A percentile compares a stretch with the other conserved stretches of the same genome.
Evolutionary conservation across 164 flowering plant genomes (phyloP).

Genomic region (Brasenia schreberi): DNA sequence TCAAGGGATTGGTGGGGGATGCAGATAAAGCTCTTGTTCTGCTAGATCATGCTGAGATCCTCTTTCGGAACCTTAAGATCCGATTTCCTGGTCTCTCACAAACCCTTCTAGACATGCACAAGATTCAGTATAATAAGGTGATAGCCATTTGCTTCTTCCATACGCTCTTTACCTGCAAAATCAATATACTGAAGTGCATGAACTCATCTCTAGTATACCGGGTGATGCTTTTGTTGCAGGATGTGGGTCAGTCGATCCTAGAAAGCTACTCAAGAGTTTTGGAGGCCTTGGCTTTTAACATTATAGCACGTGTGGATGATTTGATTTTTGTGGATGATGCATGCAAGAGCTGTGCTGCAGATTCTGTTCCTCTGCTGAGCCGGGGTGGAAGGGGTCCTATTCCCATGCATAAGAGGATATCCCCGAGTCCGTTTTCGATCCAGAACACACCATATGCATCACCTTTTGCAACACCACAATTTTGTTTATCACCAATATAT

Average conservation of each 20-base stretch:
- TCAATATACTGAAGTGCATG: too few relatives aligned
- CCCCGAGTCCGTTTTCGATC: conserved; percentile 31
- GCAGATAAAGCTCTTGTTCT: conserved; percentile 30
- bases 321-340: conserved; percentile 59
- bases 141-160: neutral
- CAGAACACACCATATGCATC: conserved; percentile 27
- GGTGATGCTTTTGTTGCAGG: conserved; percentile 25
- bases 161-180: neutral
- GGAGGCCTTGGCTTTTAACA: conserved; percentile 73
- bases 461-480: conserved; percentile 30
- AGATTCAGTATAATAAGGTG: conserved; percentile 79
- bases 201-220: too few relatives aligned
- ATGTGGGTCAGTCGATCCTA: conserved; percentile 80
- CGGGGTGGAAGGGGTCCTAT: conserved; percentile 18
- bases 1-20: conserved; percentile 42
- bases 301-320: conserved; percentile 69
- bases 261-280: conserved; percentile 85
- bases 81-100: conserved; percentile 73
- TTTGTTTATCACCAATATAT: conserved; percentile 16
- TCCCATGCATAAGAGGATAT: conserved; percentile 31
- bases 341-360: conserved; percentile 28
- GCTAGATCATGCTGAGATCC: conserved; percentile 54
- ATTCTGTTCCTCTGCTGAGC: conserved; percentile 17
- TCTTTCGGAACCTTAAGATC: conserved; percentile 38
- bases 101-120: conserved; percentile 58